A percentile compares a stretch with the other conserved stretches of the same genome.
Conservation (phyloP, 179 eudicot genomes). For the Beta lomatogona region DNA sequence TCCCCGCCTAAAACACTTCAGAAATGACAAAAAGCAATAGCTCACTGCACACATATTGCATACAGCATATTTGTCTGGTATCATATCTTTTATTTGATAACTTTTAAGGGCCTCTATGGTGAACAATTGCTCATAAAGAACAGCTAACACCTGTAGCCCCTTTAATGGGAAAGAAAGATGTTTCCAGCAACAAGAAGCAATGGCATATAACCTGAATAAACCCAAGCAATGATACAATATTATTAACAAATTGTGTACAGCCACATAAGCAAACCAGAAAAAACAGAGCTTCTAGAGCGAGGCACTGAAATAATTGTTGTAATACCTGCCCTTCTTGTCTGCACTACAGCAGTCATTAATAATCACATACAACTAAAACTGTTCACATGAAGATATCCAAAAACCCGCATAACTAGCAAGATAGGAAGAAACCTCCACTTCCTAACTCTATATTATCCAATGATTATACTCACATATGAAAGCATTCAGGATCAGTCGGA, state of each 20-base stretch:
- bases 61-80: too few species aligned
- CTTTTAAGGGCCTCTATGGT: too few species aligned
- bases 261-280: background rate
- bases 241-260: too few species aligned
- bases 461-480: constrained; percentile 79
- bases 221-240: too few species aligned
- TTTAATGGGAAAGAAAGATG: too few species aligned
- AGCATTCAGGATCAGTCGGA: constrained; percentile 99
- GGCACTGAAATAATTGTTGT: background rate
- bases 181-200: too few species aligned
- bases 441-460: background rate
- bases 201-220: too few species aligned
- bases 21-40: background rate
- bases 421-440: background rate
- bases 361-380: background rate
- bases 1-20: background rate
- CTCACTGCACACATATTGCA: too few species aligned
- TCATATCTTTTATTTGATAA: too few species aligned
- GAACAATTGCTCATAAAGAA: too few species aligned
- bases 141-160: too few species aligned
- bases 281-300: background rate
- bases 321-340: background rate
- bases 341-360: background rate
- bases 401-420: background rate
- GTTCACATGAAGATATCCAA: background rate